Conservation (phyloP, 169 alveolate genomes). For the Plasmodium vivax region DNA sequence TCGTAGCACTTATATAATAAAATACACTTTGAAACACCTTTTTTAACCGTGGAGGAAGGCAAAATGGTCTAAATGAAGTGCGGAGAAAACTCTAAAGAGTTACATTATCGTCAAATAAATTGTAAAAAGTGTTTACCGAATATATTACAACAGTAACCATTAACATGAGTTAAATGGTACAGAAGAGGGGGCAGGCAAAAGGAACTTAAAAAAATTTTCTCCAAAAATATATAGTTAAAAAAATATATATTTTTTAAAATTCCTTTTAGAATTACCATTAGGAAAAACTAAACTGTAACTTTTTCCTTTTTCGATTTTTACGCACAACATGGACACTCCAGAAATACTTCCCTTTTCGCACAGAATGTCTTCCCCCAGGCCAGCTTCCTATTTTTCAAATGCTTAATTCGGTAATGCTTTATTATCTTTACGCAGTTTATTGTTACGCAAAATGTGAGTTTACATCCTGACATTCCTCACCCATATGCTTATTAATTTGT, state of each 20-base stretch:
- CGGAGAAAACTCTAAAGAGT: background rate
- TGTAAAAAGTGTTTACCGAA: background rate
- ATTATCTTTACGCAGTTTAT: background rate
- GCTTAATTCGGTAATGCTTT: background rate
- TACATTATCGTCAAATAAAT: background rate
- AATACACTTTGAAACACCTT: background rate
- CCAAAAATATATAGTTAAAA: background rate
- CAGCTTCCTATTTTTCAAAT: background rate
- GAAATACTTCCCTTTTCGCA: background rate
- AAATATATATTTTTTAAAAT: background rate
- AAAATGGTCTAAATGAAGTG: background rate
- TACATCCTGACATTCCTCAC: background rate
- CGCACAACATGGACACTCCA: background rate
- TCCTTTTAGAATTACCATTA: background rate
- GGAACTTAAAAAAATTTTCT: background rate
- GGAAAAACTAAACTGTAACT: background rate
- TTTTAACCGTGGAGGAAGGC: background rate
- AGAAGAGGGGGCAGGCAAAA: background rate
- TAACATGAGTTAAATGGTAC: background rate
- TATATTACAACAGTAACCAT: background rate
- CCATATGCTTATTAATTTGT: background rate
- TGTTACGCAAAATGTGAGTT: background rate
- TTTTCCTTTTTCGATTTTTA: background rate
- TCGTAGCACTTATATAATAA: background rate
- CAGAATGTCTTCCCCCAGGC: background rate